phyloP scores from a whole-genome alignment of 1,139 yeast genomes.

The Magnusiomyces fungicola region DNA sequence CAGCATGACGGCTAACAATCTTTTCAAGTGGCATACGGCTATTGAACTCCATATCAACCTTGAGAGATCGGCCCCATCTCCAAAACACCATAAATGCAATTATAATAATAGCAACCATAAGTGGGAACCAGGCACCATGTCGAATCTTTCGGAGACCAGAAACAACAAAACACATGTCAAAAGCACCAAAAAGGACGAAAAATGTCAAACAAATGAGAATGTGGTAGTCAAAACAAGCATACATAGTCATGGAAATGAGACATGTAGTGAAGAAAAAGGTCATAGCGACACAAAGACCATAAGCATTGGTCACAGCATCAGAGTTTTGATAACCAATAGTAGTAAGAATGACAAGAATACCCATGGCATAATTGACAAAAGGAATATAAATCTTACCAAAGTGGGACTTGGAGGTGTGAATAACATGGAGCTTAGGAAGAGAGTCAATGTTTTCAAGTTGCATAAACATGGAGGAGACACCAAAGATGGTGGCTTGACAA shows the following conservation, averaged over 20 bases:
- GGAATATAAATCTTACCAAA: conserved; percentile 49
- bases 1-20: conserved; percentile 9
- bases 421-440: conserved; percentile 43
- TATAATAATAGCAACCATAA: conserved; percentile 37
- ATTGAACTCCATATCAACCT: conserved; percentile 18
- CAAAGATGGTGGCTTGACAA: conserved; percentile 51
- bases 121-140: conserved; percentile 56
- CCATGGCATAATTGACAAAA: conserved; percentile 40
- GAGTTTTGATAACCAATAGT: conserved; percentile 48
- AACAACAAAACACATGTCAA: conserved; percentile 41
- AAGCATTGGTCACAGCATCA: conserved; percentile 49
- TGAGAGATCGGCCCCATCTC: conserved; percentile 36
- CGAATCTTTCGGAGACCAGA: conserved; percentile 46
- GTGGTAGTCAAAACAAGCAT: conserved; percentile 41
- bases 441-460: conserved; percentile 50
- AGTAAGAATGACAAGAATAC: conserved; percentile 44
- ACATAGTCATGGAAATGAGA: conserved; percentile 41
- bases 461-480: conserved; percentile 47
- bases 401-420: conserved; percentile 40
- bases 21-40: conserved; percentile 8
- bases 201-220: conserved; percentile 34
- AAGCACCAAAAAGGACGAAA: conserved; percentile 38
- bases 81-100: conserved; percentile 45
- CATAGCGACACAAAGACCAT: conserved; percentile 51
- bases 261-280: conserved; percentile 48